Percentiles rank a stretch among this genome's conserved stretches.
phyloP scores from a whole-genome alignment of 73 alveolate genomes.

The Blepharisma japonicum region DNA sequence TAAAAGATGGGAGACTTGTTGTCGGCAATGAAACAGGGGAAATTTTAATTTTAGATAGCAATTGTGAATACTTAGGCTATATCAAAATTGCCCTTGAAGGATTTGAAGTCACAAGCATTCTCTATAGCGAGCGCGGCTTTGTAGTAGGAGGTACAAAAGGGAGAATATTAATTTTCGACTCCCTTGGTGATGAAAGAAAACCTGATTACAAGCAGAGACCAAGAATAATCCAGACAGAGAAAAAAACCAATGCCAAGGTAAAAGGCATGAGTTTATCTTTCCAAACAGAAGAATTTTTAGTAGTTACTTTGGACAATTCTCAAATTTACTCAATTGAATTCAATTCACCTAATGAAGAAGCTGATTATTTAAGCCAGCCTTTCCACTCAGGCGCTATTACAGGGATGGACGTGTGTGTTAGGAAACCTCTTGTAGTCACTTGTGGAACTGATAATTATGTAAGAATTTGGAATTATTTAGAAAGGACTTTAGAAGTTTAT shows the following conservation, averaged over 20 bases:
- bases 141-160: constrained; percentile 79
- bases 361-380: constrained; percentile 13
- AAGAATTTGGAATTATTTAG: constrained; percentile 97
- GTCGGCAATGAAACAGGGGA: constrained; percentile 89
- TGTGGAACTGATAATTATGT: constrained; percentile 98
- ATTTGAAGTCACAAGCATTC: constrained; percentile 9
- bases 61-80: constrained; percentile 61
- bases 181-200: constrained; percentile 54
- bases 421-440: constrained; percentile 97
- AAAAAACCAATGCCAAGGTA: constrained; percentile 4
- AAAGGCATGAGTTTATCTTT: constrained; percentile 10
- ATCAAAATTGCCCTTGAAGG: constrained; percentile 63
- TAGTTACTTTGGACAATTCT: neutral
- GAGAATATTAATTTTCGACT: constrained; percentile 65
- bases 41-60: constrained; percentile 64
- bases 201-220: constrained; percentile 49
- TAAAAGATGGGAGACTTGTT: constrained; percentile 77
- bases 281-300: constrained; percentile 3
- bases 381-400: constrained; percentile 51
- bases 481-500: constrained; percentile 88
- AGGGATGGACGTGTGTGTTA: constrained; percentile 96
- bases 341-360: constrained; percentile 41
- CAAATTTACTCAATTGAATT: constrained; percentile 28
- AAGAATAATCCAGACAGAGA: constrained; percentile 2
- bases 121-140: constrained; percentile 57